Base-by-base conservation (phyloP, 129 eudicot species). In the Saposhnikovia divaricata region DNA sequence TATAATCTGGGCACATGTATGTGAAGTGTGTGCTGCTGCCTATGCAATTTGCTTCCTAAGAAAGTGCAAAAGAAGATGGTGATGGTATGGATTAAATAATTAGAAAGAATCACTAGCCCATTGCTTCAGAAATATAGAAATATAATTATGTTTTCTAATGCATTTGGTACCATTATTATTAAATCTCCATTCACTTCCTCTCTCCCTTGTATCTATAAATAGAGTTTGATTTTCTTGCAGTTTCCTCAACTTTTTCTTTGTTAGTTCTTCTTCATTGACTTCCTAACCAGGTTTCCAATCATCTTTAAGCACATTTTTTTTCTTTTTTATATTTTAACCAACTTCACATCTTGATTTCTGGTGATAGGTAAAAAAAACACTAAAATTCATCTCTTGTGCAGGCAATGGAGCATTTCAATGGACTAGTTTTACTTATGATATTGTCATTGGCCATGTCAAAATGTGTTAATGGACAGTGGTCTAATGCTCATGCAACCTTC, bases 401-500 rank as follows among this genome's bases (percentile, higher is more conserved):
- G 78, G 83, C 43, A 75, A 79, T 83, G 79, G 84, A 76, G 55
- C 69, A 61, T 61, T 31, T 48, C n/a, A 44, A 45, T 38, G 79
- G 81, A 53, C 70, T 46, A 6, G 3, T 84, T 69, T 80, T 34
- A 51, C 10, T 80, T 4, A 8, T 75, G 14, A 13, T 84, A 46
- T 18, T 81, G 5, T 28, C 79, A 11, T 28, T 83, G 2, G 53
- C 78, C 69, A n/a, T 53, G 74, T 38, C 70, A 28, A 71, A 53
- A 50, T 28, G 76, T 66, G 83, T 81, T 53, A 23, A 66, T 45
- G 86, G 74, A 18, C 75, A 53, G 16, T 84, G 87, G 87, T 53
- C 75, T 28, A 14, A 23, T 31, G 84, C 87, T 40, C 87, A 84
- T 72, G 87, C 87, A 18, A 84, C 87, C 74, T 84, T 81, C 75